Evolutionary conservation across 768 basidiomycete species (phyloP).

Genomic region (Suillus plorans): DNA sequence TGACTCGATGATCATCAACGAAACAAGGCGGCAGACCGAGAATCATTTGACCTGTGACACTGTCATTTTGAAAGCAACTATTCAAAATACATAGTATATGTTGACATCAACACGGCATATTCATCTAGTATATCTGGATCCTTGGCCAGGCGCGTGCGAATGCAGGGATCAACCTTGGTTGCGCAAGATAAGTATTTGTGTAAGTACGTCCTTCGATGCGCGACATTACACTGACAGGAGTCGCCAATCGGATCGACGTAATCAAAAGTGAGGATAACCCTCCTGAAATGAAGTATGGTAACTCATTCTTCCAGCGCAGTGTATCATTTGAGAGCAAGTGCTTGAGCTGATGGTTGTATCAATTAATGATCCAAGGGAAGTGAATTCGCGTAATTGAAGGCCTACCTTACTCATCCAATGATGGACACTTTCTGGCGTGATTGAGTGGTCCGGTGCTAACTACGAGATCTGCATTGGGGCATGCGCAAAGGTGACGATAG

Average conservation of each 20-base stretch:
- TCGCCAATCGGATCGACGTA: not conserved
- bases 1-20: too few species aligned
- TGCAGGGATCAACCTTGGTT: too few species aligned
- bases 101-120: too few species aligned
- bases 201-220: too few species aligned
- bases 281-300: not conserved
- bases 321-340: slow-evolving; percentile 75
- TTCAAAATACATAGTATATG: not conserved
- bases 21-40: too few species aligned
- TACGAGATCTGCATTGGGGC: slow-evolving; percentile 83
- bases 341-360: slow-evolving; percentile 54
- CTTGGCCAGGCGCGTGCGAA: too few species aligned
- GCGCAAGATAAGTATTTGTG: too few species aligned
- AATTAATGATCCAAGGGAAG: not conserved
- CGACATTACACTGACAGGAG: not conserved
- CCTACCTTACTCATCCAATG: slow-evolving; percentile 80
- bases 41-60: not conserved
- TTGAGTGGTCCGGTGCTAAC: slow-evolving; percentile 94
- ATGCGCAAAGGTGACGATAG: too few species aligned
- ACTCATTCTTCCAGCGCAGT: slow-evolving; percentile 48
- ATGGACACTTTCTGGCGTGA: slow-evolving; percentile 75
- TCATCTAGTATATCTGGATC: too few species aligned
- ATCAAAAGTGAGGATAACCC: not conserved
- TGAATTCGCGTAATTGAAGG: not conserved
- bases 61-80: not conserved